Evolutionary conservation across 352 stramenopile genomes (phyloP).

Genomic region (Phytophthora europaea): DNA sequence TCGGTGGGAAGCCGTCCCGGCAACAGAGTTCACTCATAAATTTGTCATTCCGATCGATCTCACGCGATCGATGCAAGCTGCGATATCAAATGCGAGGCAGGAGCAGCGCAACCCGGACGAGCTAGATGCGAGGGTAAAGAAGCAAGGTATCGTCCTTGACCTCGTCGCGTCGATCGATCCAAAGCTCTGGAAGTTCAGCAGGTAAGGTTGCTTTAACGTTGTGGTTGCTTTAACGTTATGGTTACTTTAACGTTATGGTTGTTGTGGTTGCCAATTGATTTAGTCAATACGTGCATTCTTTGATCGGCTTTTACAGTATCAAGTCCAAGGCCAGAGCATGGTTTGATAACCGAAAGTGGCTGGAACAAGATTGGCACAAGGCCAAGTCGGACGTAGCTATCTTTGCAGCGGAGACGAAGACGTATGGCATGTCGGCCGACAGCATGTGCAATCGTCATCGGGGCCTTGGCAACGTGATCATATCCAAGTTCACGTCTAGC

Average conservation of each 20-base stretch:
- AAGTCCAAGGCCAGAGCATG: neutral
- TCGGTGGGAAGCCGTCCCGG: conserved; percentile 4
- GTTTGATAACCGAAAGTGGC: conserved; percentile 18
- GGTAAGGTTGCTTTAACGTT: conserved; percentile 15
- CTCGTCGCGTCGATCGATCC: conserved; percentile 4
- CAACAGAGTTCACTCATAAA: conserved; percentile 12
- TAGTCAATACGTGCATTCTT: neutral
- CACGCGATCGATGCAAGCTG: conserved; percentile 1
- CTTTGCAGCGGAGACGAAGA: conserved; percentile 4
- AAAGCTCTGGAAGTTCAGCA: conserved; percentile 13
- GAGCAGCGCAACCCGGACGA: neutral
- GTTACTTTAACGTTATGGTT: conserved; percentile 1
- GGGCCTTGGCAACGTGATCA: conserved; percentile 10
- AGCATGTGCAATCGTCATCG: neutral
- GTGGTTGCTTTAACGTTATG: conserved; percentile 5
- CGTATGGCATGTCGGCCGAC: neutral
- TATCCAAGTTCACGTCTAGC: conserved; percentile 11
- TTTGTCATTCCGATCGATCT: conserved; percentile 18
- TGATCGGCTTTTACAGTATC: neutral
- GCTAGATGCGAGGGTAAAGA: neutral
- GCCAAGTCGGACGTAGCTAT: conserved; percentile 5
- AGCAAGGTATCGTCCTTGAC: conserved; percentile 5
- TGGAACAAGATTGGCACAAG: conserved; percentile 12
- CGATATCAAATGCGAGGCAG: neutral
- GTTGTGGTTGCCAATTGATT: neutral